Evolutionary conservation across 2,329 filamentous ascomycete genomes (phyloP).

Genomic region (Scopulariopsis brevicaulis): DNA sequence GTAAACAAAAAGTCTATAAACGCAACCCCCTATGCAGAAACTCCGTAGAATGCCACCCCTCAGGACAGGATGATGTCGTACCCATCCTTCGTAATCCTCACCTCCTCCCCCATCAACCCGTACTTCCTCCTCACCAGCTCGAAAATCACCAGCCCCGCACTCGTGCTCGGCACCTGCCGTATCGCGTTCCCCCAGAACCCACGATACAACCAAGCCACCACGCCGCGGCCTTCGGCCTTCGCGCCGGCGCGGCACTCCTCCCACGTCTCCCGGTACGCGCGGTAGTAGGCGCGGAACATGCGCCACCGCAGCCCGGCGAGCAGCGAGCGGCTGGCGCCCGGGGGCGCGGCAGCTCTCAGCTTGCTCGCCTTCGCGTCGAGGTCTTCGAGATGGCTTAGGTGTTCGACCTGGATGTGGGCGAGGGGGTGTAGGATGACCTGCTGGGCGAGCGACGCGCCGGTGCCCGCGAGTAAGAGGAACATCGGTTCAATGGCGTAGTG

Average conservation of each 20-base stretch:
- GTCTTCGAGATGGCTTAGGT: slow-evolving; percentile 63
- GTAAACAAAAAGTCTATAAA: neutral
- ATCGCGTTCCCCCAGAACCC: slow-evolving; percentile 65
- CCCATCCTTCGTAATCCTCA: slow-evolving; percentile 55
- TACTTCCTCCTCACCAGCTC: slow-evolving; percentile 67
- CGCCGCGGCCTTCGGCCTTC: slow-evolving; percentile 38
- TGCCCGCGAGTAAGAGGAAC: slow-evolving; percentile 59
- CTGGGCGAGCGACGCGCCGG: slow-evolving; percentile 56
- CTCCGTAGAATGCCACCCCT: neutral
- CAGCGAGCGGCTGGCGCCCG: slow-evolving; percentile 8
- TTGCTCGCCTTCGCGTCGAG: slow-evolving; percentile 50
- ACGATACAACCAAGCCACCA: slow-evolving; percentile 54
- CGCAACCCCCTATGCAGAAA: neutral
- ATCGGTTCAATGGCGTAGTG: slow-evolving; percentile 66
- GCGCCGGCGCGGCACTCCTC: slow-evolving; percentile 48
- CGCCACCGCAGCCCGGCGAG: slow-evolving; percentile 23
- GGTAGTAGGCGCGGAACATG: slow-evolving; percentile 55
- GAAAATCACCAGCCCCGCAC: slow-evolving; percentile 67
- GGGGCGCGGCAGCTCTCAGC: slow-evolving; percentile 16
- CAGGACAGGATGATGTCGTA: slow-evolving; percentile 55
- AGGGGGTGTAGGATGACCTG: slow-evolving; percentile 62
- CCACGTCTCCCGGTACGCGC: slow-evolving; percentile 59
- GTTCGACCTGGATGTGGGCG: slow-evolving; percentile 57
- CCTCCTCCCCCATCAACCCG: slow-evolving; percentile 48
- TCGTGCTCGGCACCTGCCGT: slow-evolving; percentile 65